Base-by-base conservation (phyloP, 805 yeast species). In the Monosporozyma servazzii region DNA sequence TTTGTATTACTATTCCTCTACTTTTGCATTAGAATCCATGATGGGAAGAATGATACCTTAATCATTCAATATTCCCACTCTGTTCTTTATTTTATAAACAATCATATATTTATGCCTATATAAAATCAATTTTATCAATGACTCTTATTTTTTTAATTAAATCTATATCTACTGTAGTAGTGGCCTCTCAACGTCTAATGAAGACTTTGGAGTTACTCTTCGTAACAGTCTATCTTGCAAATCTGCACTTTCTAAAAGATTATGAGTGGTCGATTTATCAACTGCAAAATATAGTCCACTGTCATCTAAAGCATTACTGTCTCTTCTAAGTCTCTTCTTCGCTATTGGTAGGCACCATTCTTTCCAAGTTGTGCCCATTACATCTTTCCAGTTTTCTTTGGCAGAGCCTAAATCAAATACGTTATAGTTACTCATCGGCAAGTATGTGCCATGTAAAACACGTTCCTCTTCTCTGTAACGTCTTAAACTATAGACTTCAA, bases 331-430 rank as follows among this genome's bases (percentile, higher is more conserved):
- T 45, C 53, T 47, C 15, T 49, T 41, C 3, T 66, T 66, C 8
- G 25, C 48, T 4, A 77, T 54, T 0, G 98, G 98, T 1, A 89
- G 62, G 7, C 83, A 47, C 96, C 96, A 89, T 54, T 82, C 81
- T 7, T 54, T 46, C 78, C 81, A 75, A 1, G 70, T 65, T 2
- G 65, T 54, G 0, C 99, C 99, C 95, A 91, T 84, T 1, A 87
- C 78, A 5, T 76, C 71, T 18, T 62, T 55, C 86, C 89, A 82
- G 64, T 93, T 93, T 6, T 66, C 63, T 31, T 45, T 60, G 46
- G 60, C 55, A 21, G 63, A 62, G 0, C 97, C 96, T 39, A 91
- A 62, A 66, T 90, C 88, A 67, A 82, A 93, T 3, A 88, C 71
- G 65, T 91, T 87, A 1, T 84, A 64, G 59, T 72, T 74, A 20